Conservation (phyloP, 139 green algal genomes). For the Edaphochlamys debaryana region DNA sequence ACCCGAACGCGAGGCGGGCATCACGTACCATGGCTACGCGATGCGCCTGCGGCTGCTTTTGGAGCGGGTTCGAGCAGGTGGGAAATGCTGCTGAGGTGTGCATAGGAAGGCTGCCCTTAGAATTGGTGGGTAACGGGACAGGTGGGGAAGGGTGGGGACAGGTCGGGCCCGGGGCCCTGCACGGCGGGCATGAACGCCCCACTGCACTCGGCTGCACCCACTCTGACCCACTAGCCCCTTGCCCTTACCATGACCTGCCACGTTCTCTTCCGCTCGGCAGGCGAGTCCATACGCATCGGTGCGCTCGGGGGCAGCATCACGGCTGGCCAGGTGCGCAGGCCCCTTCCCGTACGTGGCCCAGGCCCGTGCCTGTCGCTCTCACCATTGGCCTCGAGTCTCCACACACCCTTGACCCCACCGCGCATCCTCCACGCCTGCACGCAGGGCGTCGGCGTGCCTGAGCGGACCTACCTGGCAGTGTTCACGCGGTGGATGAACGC, state of each 20-base stretch:
- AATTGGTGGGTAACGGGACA: not conserved
- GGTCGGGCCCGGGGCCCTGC: no score
- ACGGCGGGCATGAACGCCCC: not conserved
- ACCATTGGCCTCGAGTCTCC: no score
- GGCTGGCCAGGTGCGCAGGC: not conserved
- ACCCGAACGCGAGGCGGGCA: not conserved
- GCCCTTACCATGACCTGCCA: not conserved
- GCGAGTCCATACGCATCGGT: not conserved
- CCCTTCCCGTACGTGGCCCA: no score
- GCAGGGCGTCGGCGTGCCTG: no score
- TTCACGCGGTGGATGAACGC: no score
- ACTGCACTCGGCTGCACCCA: not conserved
- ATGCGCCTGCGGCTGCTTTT: conserved; percentile 1
- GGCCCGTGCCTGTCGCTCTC: no score
- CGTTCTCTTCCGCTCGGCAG: not conserved
- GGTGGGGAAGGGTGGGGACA: no score
- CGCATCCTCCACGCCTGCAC: no score
- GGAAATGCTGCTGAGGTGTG: no score
- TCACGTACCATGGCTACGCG: conserved; percentile 4
- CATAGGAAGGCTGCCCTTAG: not conserved
- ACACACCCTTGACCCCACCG: no score
- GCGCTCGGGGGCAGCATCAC: conserved; percentile 26
- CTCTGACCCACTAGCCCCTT: not conserved
- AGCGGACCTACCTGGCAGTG: no score
- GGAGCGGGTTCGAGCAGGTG: conserved; percentile 3